These are phyloP conservation scores for Hypoxylon perforatum DNA, from an alignment of 495 filamentous ascomycete genomes.

Conservation along the genomic window DNA sequence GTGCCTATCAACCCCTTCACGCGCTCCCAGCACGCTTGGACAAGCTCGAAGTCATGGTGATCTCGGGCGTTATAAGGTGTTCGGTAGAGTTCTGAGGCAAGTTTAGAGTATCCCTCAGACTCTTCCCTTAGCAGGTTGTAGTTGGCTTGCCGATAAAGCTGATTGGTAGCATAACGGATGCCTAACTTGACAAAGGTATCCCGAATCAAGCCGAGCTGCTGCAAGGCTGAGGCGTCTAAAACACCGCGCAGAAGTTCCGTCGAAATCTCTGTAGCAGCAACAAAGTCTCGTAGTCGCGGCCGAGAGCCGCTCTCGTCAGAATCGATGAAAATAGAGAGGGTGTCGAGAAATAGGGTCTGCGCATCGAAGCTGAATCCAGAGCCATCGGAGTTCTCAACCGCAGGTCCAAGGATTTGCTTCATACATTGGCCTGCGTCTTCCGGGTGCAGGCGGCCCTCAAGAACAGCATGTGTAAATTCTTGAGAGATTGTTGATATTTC, in stretches of 20 bases:
- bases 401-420: constrained; percentile 75
- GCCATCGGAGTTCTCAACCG: constrained; percentile 57
- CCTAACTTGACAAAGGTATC: constrained; percentile 83
- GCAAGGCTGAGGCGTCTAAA: constrained; percentile 80
- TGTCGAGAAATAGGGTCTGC: constrained; percentile 81
- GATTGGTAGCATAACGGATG: constrained; percentile 87
- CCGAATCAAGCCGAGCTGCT: constrained; percentile 81
- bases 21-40: constrained; percentile 61
- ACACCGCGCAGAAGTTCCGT: constrained; percentile 78
- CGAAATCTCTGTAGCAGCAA: constrained; percentile 77
- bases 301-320: constrained; percentile 63
- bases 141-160: constrained; percentile 93
- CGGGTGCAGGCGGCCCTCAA: constrained; percentile 74
- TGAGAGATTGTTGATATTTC: constrained; percentile 80
- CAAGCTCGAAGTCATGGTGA: constrained; percentile 46
- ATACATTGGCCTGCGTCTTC: constrained; percentile 76
- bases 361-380: constrained; percentile 64
- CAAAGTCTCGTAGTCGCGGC: constrained; percentile 63
- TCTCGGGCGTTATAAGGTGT: constrained; percentile 66
- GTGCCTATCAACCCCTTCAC: constrained; percentile 93
- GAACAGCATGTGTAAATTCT: constrained; percentile 79
- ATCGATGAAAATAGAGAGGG: constrained; percentile 77
- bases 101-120: constrained; percentile 91
- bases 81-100: constrained; percentile 88
- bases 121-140: constrained; percentile 97